A percentile compares a stretch with the other conserved stretches of the same genome.
These are phyloP conservation scores for Falciphora oryzae DNA, from an alignment of 2,329 filamentous ascomycete species.

Conservation along the genomic window DNA sequence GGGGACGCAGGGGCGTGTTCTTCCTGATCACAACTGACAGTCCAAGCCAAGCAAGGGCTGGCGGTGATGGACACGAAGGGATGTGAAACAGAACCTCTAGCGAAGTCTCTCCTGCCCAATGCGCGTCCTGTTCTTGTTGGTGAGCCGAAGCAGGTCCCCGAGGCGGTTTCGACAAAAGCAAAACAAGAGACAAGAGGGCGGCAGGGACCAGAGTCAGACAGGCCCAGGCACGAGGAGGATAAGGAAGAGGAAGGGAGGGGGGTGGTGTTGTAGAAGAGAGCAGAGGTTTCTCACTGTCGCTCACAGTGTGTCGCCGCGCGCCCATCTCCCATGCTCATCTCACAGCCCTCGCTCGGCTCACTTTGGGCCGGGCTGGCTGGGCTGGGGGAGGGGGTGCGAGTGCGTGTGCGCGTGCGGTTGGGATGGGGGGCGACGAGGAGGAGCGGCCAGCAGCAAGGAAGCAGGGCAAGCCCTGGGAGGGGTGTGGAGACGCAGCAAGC, in stretches of 20 bases:
- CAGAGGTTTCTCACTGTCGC: neutral
- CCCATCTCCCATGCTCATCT: constrained; percentile 1
- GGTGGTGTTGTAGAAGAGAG: neutral
- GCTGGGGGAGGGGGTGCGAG: neutral
- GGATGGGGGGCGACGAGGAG: neutral
- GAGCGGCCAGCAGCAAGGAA: neutral
- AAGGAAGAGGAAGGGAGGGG: neutral
- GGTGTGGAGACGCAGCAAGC: neutral
- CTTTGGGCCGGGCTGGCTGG: neutral
- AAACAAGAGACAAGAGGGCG: neutral
- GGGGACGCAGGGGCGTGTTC: neutral
- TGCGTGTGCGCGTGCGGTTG: neutral
- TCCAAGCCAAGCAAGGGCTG: neutral
- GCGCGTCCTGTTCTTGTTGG: neutral
- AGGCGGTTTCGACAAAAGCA: neutral
- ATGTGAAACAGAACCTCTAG: neutral
- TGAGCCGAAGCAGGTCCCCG: neutral
- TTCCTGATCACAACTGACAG: neutral
- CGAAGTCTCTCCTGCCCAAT: neutral
- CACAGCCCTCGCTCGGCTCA: neutral
- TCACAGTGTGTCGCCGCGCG: neutral
- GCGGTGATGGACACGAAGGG: neutral
- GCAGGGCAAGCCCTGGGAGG: neutral
- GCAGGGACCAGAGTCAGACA: neutral
- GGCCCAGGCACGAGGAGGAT: neutral